A percentile compares a stretch with the other conserved stretches of the same genome.
phyloP scores from a whole-genome alignment of 2,329 filamentous ascomycete species.

The Colletotrichum noveboracense region DNA sequence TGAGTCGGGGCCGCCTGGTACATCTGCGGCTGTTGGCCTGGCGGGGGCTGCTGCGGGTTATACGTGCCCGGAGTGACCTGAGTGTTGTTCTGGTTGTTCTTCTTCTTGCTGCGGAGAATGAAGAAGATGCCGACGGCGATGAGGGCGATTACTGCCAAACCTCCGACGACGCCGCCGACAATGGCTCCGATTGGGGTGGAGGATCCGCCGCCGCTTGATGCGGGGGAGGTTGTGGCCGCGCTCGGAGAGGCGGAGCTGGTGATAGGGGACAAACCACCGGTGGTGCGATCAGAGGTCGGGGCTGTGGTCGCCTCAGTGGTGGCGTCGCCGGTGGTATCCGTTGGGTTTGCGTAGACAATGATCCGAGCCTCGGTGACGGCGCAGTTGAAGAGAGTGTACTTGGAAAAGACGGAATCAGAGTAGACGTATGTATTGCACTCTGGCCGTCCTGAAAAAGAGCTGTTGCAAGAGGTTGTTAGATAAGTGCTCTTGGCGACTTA shows the following conservation, averaged over 20 bases:
- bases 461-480: background rate
- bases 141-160: slow-evolving; percentile 33
- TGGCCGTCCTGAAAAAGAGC: slow-evolving; percentile 25
- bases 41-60: background rate
- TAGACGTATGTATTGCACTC: slow-evolving; percentile 36
- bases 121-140: slow-evolving; percentile 32
- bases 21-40: slow-evolving; percentile 11
- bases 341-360: slow-evolving; percentile 25
- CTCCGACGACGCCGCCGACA: slow-evolving; percentile 43
- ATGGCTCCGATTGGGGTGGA: slow-evolving; percentile 37
- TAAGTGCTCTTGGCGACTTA: background rate
- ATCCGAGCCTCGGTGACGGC: slow-evolving; percentile 26
- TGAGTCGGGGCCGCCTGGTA: slow-evolving; percentile 23
- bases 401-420: slow-evolving; percentile 13
- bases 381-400: slow-evolving; percentile 36
- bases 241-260: background rate
- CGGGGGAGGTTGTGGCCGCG: slow-evolving; percentile 22
- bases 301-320: background rate
- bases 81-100: slow-evolving; percentile 9
- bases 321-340: slow-evolving; percentile 1
- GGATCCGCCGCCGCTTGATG: slow-evolving; percentile 32
- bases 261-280: too few species aligned
- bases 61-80: background rate
- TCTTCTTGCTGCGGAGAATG: slow-evolving; percentile 31
- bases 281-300: background rate